A percentile compares a stretch with the other conserved stretches of the same genome.
Evolutionary conservation across 768 basidiomycete genomes (phyloP).

Genomic region (Calocera viscosa): DNA sequence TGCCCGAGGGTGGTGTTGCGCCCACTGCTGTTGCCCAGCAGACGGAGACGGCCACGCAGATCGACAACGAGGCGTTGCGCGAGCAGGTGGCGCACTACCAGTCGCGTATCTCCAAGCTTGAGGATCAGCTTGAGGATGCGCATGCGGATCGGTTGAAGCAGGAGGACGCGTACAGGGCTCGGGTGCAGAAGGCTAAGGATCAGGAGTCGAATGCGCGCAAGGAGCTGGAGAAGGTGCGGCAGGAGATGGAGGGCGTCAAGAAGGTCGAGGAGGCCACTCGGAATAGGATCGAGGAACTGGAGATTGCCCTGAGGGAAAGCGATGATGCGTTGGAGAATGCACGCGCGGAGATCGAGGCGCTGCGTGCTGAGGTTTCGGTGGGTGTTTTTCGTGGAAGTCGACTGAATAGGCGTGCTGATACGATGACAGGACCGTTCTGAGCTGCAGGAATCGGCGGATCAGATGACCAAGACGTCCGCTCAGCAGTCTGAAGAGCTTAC

Average conservation of each 20-base stretch:
- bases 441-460: background rate
- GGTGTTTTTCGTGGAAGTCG: slow-evolving; percentile 26
- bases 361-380: slow-evolving; percentile 63
- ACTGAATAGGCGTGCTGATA: background rate
- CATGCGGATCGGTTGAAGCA: slow-evolving; percentile 57
- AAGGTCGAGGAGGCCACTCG: slow-evolving; percentile 53
- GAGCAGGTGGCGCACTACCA: slow-evolving; percentile 86
- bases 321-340: slow-evolving; percentile 79
- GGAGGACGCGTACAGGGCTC: slow-evolving; percentile 47
- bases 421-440: background rate
- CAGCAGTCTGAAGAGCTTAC: slow-evolving; percentile 32
- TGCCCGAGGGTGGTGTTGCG: slow-evolving; percentile 25
- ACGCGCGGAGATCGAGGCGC: slow-evolving; percentile 73
- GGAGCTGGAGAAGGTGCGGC: slow-evolving; percentile 55
- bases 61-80: slow-evolving; percentile 85
- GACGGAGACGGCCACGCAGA: slow-evolving; percentile 63
- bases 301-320: slow-evolving; percentile 80
- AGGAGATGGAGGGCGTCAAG: slow-evolving; percentile 48
- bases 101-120: slow-evolving; percentile 57
- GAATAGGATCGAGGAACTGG: slow-evolving; percentile 65
- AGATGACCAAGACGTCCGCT: slow-evolving; percentile 15
- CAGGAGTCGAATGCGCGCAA: slow-evolving; percentile 58
- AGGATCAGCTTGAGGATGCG: slow-evolving; percentile 73
- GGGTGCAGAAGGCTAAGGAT: slow-evolving; percentile 55
- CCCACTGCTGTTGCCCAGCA: slow-evolving; percentile 30